Conservation (phyloP, 179 eudicot species). For the Amaranthus tricolor region DNA sequence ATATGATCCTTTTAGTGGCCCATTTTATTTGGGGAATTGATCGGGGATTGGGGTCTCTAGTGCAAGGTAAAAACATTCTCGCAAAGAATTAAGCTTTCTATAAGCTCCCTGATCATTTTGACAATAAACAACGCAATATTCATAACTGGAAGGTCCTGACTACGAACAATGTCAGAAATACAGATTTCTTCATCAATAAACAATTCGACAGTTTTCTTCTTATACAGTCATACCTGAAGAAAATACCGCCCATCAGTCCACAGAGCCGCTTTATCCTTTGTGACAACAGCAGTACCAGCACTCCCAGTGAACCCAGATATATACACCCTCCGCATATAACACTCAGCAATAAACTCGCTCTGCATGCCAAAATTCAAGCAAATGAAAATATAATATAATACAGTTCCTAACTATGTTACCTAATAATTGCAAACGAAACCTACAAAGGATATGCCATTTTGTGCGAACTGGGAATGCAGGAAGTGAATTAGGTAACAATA, state of each 20-base stretch:
- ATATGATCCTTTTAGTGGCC: not conserved
- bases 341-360: conserved; percentile 97
- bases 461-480: no score
- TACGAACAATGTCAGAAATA: not conserved
- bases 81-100: not conserved
- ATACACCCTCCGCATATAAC: conserved; percentile 78
- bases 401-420: no score
- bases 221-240: conserved; percentile 62
- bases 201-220: not conserved
- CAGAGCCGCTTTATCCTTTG: conserved; percentile 88
- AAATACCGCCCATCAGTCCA: conserved; percentile 99
- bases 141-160: not conserved
- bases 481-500: no score
- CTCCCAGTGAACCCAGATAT: conserved; percentile 95
- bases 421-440: no score
- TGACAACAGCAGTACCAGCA: conserved; percentile 94
- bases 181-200: not conserved
- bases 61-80: not conserved
- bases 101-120: not conserved
- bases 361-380: conserved; percentile 37
- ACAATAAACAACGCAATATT: not conserved
- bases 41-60: no score
- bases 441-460: no score
- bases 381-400: not conserved
- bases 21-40: not conserved